Percentiles rank a stretch among this genome's conserved stretches.
These are phyloP conservation scores for Centrapalus pauciflorus DNA, from an alignment of 129 eudicot species.

Conservation along the genomic window DNA sequence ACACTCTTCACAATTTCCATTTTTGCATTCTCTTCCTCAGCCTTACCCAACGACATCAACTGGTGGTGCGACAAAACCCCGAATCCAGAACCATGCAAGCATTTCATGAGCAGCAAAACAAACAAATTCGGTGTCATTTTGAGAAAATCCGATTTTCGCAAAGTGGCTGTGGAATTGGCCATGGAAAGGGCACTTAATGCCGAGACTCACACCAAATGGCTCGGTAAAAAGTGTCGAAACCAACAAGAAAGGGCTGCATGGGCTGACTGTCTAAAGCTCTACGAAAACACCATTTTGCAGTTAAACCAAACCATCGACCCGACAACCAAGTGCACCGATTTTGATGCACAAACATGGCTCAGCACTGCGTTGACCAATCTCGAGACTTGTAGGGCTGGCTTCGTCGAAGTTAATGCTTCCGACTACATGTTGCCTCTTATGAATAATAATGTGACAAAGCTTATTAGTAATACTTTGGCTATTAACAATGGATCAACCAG, in stretches of 20 bases:
- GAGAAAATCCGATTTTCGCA: constrained; percentile 39
- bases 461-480: constrained; percentile 43
- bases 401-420: constrained; percentile 47
- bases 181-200: constrained; percentile 51
- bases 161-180: constrained; percentile 46
- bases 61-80: constrained; percentile 79
- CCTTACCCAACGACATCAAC: constrained; percentile 35
- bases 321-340: constrained; percentile 38
- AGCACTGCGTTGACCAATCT: constrained; percentile 72
- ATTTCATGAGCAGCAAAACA: constrained; percentile 38
- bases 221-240: constrained; percentile 52
- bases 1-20: constrained; percentile 14
- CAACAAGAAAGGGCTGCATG: constrained; percentile 51
- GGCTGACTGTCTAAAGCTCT: constrained; percentile 59
- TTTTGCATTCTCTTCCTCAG: constrained; percentile 16
- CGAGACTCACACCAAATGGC: constrained; percentile 32
- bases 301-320: constrained; percentile 54
- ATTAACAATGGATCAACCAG: constrained; percentile 24
- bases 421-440: constrained; percentile 45
- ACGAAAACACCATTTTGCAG: constrained; percentile 45
- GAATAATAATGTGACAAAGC: constrained; percentile 46
- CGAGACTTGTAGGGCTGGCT: constrained; percentile 73
- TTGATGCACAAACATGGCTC: constrained; percentile 72
- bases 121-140: constrained; percentile 21
- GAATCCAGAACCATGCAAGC: constrained; percentile 63